phyloP scores from a whole-genome alignment of 2,329 filamentous ascomycete species.

The Lecanicillium sp. region DNA sequence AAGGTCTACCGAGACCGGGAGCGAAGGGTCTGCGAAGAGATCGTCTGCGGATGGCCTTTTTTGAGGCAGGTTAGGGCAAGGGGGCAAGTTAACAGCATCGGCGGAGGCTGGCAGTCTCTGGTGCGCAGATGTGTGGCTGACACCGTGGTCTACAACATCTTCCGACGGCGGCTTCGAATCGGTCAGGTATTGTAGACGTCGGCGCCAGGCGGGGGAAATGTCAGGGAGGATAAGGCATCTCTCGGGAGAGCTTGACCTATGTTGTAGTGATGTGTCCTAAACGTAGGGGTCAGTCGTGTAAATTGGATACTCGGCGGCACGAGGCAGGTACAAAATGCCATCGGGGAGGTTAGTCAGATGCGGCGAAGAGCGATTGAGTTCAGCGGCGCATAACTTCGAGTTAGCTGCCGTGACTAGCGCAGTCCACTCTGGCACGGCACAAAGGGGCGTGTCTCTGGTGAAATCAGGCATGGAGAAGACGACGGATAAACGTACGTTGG shows the following conservation, averaged over 20 bases:
- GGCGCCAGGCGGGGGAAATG: constrained; percentile 5
- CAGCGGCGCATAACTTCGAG: too few species aligned
- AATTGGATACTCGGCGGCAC: too few species aligned
- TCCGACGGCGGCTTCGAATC: background rate
- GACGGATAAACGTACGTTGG: constrained; percentile 10
- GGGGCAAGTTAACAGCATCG: background rate
- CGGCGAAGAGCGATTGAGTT: too few species aligned
- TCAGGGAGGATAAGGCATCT: constrained; percentile 6
- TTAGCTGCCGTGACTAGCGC: too few species aligned
- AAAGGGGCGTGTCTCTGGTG: too few species aligned
- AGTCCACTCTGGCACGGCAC: too few species aligned
- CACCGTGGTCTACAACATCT: background rate
- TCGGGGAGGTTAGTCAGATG: too few species aligned
- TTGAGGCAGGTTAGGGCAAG: background rate
- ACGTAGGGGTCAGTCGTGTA: too few species aligned
- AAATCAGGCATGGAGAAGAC: too few species aligned
- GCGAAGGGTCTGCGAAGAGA: constrained; percentile 12
- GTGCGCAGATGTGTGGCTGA: background rate
- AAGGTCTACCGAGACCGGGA: constrained; percentile 17
- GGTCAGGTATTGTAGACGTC: constrained; percentile 4
- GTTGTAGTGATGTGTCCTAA: too few species aligned
- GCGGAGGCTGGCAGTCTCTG: constrained; percentile 1
- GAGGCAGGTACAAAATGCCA: too few species aligned
- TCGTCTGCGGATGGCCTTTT: constrained; percentile 4
- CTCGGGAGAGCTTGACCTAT: background rate